These are phyloP conservation scores for Colletotrichum sp. DNA, from an alignment of 2,329 filamentous ascomycete species.

Conservation along the genomic window DNA sequence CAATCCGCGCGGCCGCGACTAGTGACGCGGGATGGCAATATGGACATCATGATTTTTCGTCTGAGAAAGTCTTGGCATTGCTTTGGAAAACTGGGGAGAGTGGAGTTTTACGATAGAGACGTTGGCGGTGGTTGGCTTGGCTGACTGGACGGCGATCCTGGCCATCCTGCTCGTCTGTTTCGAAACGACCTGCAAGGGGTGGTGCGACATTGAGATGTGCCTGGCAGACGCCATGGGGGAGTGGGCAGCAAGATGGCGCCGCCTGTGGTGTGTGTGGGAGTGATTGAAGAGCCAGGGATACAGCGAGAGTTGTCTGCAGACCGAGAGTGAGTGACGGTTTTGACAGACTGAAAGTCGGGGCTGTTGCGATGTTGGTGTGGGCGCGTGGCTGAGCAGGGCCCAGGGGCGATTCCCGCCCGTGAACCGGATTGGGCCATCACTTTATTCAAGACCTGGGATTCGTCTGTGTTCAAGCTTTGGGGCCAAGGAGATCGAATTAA, in stretches of 20 bases:
- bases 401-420: not conserved
- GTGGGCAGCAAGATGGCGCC: not conserved
- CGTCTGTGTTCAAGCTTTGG: slow-evolving; percentile 1
- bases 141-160: not conserved
- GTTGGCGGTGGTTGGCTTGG: slow-evolving; percentile 9
- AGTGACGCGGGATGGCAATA: not conserved
- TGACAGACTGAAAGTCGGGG: not conserved
- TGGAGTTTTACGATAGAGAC: not conserved
- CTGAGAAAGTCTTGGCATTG: slow-evolving; percentile 11
- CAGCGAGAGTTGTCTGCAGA: not conserved
- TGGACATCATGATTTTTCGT: not conserved
- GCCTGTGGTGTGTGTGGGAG: not conserved
- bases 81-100: slow-evolving; percentile 12
- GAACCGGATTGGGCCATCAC: slow-evolving; percentile 7
- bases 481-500: slow-evolving; percentile 7
- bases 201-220: slow-evolving; percentile 1
- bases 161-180: not conserved
- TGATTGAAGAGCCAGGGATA: not conserved
- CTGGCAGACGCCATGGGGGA: not conserved
- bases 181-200: slow-evolving; percentile 13
- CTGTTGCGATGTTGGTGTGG: not conserved
- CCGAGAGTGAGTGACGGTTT: not conserved
- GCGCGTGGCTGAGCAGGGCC: not conserved
- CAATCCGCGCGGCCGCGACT: not conserved
- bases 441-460: slow-evolving; percentile 9